Base-by-base conservation (phyloP, 768 basidiomycete species). In the Piloderma croceum region DNA sequence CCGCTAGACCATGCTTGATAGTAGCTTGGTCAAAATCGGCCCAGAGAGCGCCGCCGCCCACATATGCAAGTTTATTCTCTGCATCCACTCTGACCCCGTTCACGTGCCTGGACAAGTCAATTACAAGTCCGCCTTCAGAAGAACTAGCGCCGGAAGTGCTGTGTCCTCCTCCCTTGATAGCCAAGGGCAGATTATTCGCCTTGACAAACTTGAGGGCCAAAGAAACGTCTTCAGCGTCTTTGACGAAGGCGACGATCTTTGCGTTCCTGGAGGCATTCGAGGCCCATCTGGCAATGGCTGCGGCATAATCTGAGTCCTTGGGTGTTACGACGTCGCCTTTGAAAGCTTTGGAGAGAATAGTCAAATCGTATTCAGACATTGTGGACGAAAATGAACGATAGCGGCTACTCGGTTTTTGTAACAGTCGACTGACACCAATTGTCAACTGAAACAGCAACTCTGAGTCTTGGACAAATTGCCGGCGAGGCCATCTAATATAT, bases 121-220 rank as follows among this genome's bases (percentile, higher is more conserved):
- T 67, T 7, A 76, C 71, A 22, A 77, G 44, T 11, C 76, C 73
- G 24, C 64, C 68, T 22, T 71, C 61, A 17, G 49, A 49, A 5
- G 73, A 74, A 3, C 72, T 73, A 4, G 68, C 59, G 6, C 68
- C 73, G 18, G 64, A 50, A 3, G 64, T 44, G 45, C 56, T 69
- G 44, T 77, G 76, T 0, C 73, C 74, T 4, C 74, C 76, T n/a
- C 74, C 67, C 15, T 59, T 52, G 40, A 76, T 59, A 7, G 70
- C 72, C 18, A 75, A 50, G n/a, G 60, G 56, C 3, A 74, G 50
- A 4, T 51, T 44, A 22, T 65, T 59, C 6, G 48, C 45, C 33
- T 49, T 54, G 2, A 72, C 69, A 41, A 62, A 67, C 20, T 51
- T 45, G 43, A 77, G 46, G 4, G 63, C 59, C 1, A 48, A 22